Conservation (phyloP, 352 stramenopile species). For the Globisporangium cederbergense region DNA sequence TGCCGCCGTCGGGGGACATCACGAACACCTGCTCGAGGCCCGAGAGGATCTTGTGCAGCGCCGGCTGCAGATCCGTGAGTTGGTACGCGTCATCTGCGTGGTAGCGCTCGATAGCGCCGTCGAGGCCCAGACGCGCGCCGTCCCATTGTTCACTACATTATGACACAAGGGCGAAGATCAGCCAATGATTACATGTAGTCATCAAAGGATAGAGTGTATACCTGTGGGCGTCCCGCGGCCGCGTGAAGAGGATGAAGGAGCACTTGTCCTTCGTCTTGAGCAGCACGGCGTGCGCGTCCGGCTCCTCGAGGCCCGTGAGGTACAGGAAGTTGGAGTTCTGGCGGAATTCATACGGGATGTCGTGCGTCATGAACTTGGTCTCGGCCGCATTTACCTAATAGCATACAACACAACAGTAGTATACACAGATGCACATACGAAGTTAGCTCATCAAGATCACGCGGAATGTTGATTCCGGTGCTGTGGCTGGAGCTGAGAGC, state of each 20-base stretch:
- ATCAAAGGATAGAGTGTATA: slow-evolving; percentile 12
- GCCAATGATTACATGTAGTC: not conserved
- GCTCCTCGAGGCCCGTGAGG: slow-evolving; percentile 78
- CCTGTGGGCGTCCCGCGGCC: slow-evolving; percentile 68
- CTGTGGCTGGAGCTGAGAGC: not conserved
- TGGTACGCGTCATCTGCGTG: slow-evolving; percentile 65
- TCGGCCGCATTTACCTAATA: slow-evolving; percentile 53
- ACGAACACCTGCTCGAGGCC: slow-evolving; percentile 68
- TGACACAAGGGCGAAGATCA: not conserved
- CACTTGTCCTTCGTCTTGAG: slow-evolving; percentile 61
- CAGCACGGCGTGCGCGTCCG: slow-evolving; percentile 70
- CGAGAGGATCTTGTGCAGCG: slow-evolving; percentile 52
- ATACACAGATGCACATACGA: not conserved
- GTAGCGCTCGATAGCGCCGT: slow-evolving; percentile 56
- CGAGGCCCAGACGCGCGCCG: slow-evolving; percentile 58
- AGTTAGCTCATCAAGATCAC: not conserved
- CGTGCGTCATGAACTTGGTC: slow-evolving; percentile 85
- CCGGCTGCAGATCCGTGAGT: slow-evolving; percentile 50
- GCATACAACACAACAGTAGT: not conserved
- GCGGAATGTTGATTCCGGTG: not conserved
- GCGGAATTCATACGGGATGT: slow-evolving; percentile 86
- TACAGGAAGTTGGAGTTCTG: slow-evolving; percentile 87
- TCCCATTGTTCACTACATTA: slow-evolving; percentile 78
- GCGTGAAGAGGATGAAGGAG: slow-evolving; percentile 74
- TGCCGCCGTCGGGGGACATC: slow-evolving; percentile 50